Percentiles rank a stretch among this genome's conserved stretches.
These are phyloP conservation scores for Diaporthe sp. DNA, from an alignment of 2,329 filamentous ascomycete genomes.

Conservation along the genomic window DNA sequence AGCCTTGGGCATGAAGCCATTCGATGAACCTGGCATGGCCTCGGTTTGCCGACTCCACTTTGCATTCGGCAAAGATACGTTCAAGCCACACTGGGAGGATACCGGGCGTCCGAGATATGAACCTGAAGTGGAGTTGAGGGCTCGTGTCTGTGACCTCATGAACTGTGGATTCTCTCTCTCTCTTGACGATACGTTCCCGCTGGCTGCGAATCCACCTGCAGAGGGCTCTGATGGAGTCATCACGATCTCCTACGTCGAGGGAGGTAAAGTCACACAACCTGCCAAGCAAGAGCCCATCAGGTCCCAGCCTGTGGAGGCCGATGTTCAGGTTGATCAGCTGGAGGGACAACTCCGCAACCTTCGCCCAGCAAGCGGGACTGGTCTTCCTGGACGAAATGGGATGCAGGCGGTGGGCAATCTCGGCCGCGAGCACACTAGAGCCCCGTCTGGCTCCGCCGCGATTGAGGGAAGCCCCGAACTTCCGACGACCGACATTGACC, in stretches of 20 bases:
- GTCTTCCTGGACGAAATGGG: background rate
- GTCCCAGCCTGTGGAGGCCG: background rate
- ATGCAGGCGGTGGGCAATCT: background rate
- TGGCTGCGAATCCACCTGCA: constrained; percentile 18
- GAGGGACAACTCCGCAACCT: constrained; percentile 32
- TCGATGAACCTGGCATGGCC: constrained; percentile 56
- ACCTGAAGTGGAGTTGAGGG: constrained; percentile 35
- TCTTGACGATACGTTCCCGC: constrained; percentile 37
- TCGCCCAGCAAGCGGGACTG: background rate
- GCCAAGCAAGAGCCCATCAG: background rate
- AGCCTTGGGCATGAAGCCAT: constrained; percentile 59
- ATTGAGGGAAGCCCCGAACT: background rate
- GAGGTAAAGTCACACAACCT: constrained; percentile 22
- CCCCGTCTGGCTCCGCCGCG: background rate
- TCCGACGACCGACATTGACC: constrained; percentile 22
- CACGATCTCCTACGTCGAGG: constrained; percentile 39
- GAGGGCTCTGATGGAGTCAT: constrained; percentile 16
- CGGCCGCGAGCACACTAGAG: constrained; percentile 2
- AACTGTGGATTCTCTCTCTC: constrained; percentile 38
- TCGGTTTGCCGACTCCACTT: constrained; percentile 57
- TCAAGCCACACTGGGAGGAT: constrained; percentile 48
- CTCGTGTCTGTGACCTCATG: constrained; percentile 39
- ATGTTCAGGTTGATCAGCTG: constrained; percentile 11
- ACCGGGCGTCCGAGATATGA: constrained; percentile 16
- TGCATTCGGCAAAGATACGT: constrained; percentile 43